Evolutionary conservation across 1,139 yeast genomes (phyloP).

Genomic region (Sugiyamaella novakii): DNA sequence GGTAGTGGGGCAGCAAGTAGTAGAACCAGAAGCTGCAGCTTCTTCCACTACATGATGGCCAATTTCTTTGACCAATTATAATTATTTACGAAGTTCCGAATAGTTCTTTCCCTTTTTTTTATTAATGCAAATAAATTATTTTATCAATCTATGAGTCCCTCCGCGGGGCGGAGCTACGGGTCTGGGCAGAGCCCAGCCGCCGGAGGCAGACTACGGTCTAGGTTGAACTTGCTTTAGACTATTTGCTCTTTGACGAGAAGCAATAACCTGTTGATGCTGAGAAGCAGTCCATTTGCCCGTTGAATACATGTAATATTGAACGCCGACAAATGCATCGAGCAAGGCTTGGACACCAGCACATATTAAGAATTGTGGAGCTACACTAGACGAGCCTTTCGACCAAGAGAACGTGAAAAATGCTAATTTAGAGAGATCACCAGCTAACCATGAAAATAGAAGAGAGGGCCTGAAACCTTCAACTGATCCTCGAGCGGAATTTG

Average conservation of each 20-base stretch:
- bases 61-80: too few relatives aligned
- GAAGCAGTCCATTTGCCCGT: conserved; percentile 33
- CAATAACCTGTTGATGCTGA: conserved; percentile 22
- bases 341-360: conserved; percentile 84
- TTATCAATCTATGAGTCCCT: too few relatives aligned
- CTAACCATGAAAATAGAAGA: conserved; percentile 77
- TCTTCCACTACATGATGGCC: too few relatives aligned
- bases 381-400: conserved; percentile 59
- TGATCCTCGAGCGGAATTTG: conserved; percentile 66
- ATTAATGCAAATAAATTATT: too few relatives aligned
- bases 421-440: conserved; percentile 82
- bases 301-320: conserved; percentile 53
- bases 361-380: conserved; percentile 66
- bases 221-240: conserved; percentile 27
- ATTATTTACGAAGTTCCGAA: too few relatives aligned
- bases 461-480: conserved; percentile 79
- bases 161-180: too few relatives aligned
- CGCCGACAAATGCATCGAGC: conserved; percentile 73
- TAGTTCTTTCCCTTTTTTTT: too few relatives aligned
- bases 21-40: too few relatives aligned
- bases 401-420: conserved; percentile 74
- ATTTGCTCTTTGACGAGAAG: conserved; percentile 33
- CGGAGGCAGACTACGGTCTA: conserved; percentile 1
- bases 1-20: neutral
- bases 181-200: conserved; percentile 3